These are phyloP conservation scores for Eutrema salsugineum DNA, from an alignment of 441 rosid species.

Conservation along the genomic window DNA sequence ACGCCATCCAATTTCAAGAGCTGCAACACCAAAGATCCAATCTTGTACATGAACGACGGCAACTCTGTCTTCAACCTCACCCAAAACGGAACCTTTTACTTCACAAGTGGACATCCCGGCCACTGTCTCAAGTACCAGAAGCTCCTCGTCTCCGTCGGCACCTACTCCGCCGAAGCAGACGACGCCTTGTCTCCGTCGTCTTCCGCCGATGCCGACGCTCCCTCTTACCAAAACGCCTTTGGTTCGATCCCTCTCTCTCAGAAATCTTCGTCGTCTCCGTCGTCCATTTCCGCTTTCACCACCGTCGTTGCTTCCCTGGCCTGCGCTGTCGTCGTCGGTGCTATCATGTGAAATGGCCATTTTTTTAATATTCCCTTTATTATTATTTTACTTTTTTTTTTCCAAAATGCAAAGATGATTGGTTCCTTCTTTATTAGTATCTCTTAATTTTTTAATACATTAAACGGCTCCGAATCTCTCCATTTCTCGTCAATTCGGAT, in stretches of 20 bases:
- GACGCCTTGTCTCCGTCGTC: conserved; percentile 49
- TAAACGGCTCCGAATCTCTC: not conserved
- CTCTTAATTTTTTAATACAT: not conserved
- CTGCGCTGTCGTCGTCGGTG: conserved; percentile 36
- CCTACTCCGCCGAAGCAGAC: conserved; percentile 42
- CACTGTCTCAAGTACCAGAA: conserved; percentile 88
- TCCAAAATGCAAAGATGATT: not conserved
- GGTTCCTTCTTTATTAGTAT: not conserved
- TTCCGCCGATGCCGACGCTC: conserved; percentile 54
- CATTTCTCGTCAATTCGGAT: no score
- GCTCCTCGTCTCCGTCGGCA: conserved; percentile 59
- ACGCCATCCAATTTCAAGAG: conserved; percentile 47
- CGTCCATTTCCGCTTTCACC: conserved; percentile 29
- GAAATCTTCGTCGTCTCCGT: conserved; percentile 51
- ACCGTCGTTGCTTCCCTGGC: conserved; percentile 39
- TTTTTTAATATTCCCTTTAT: not conserved
- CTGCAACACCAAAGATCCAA: conserved; percentile 85
- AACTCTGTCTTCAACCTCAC: conserved; percentile 91
- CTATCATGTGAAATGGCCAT: conserved; percentile 30
- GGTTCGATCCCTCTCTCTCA: conserved; percentile 69
- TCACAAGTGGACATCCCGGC: conserved; percentile 78
- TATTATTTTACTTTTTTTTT: not conserved
- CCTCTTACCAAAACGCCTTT: conserved; percentile 72
- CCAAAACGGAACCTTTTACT: conserved; percentile 54
- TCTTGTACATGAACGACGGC: conserved; percentile 83